Evolutionary conservation across 2,329 filamentous ascomycete genomes (phyloP).

Genomic region (Chrysoporthe puriensis): DNA sequence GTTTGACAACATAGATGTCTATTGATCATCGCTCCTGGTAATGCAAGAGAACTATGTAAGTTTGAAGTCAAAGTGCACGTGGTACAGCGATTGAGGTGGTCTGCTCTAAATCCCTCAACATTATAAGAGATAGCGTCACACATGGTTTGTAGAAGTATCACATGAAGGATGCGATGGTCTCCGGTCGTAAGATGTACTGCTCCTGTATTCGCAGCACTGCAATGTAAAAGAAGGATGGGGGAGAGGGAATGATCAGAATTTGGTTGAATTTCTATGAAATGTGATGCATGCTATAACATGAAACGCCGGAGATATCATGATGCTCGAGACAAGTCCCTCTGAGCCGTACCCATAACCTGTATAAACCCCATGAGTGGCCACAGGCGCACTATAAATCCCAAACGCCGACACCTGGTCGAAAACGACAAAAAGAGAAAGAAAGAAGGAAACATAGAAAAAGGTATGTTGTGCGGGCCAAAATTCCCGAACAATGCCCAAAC

Average conservation of each 20-base stretch:
- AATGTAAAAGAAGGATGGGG: neutral
- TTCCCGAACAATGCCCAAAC: neutral
- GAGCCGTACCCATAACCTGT: neutral
- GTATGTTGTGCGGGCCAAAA: neutral
- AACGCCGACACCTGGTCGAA: conserved; percentile 12
- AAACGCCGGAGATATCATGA: neutral
- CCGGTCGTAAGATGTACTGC: no score
- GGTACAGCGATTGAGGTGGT: no score
- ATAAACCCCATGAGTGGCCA: neutral
- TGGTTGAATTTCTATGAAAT: neutral
- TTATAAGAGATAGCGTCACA: no score
- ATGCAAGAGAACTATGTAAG: no score
- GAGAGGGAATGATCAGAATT: neutral
- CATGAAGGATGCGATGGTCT: no score
- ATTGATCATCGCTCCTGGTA: no score
- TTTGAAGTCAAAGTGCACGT: no score
- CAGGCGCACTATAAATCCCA: neutral
- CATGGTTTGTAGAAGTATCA: no score
- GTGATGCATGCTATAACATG: conserved; percentile 2
- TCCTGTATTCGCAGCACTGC: neutral
- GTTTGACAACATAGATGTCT: no score
- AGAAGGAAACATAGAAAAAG: neutral
- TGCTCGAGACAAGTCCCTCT: neutral
- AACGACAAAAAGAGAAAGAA: neutral
- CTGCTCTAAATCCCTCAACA: no score